Conservation (phyloP, 2,329 filamentous ascomycete genomes). For the Calcarisporium arbuscula region DNA sequence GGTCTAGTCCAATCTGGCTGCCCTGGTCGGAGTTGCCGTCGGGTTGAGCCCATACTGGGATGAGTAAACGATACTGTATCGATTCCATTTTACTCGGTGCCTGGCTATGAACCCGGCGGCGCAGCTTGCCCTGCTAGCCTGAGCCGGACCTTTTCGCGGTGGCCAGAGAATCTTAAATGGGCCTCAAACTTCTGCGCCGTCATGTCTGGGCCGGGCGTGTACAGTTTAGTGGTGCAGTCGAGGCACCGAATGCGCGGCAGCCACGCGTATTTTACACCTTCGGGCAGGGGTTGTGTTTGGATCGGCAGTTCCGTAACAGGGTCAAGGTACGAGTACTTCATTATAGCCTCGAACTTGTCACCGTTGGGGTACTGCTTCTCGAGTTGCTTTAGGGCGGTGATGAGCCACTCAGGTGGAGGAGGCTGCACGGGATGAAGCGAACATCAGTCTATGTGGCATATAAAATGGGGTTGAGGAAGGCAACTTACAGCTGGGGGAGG, state of each 20-base stretch:
- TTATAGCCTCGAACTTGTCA: conserved; percentile 80
- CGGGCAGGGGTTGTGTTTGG: conserved; percentile 48
- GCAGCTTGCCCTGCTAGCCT: no score
- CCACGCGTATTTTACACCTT: conserved; percentile 71
- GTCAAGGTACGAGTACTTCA: conserved; percentile 84
- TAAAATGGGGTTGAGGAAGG: neutral
- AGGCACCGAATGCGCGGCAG: conserved; percentile 84
- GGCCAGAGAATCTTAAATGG: conserved; percentile 78
- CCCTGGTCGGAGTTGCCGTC: no score
- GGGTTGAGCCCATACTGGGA: no score
- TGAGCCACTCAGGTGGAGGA: conserved; percentile 80
- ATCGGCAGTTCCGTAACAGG: conserved; percentile 61
- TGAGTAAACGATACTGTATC: no score
- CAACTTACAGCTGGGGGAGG: conserved; percentile 54
- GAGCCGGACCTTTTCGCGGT: conserved; percentile 60
- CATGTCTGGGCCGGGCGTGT: conserved; percentile 80
- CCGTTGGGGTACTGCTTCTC: conserved; percentile 62
- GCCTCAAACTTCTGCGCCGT: conserved; percentile 89
- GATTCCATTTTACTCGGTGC: no score
- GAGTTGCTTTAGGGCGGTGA: conserved; percentile 64
- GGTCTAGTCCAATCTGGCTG: no score
- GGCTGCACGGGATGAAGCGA: conserved; percentile 55
- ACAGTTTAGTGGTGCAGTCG: conserved; percentile 90
- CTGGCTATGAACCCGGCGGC: no score
- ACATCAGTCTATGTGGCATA: conserved; percentile 11